phyloP scores from a whole-genome alignment of 1,284 basidiomycete species.

The Cryptococcus neoformans region DNA sequence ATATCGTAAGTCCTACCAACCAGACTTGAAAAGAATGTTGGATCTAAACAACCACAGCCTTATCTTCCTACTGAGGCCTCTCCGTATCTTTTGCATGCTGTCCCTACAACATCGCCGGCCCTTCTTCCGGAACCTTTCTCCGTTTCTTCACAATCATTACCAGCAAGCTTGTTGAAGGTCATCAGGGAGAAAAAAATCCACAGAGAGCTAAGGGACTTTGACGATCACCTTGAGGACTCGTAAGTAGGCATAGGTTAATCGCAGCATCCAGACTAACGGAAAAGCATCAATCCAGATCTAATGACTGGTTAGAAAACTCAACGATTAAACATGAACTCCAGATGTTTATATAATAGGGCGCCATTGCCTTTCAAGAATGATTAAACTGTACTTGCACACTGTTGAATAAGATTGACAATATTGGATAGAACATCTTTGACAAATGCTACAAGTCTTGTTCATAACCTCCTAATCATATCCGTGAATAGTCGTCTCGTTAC shows the following conservation, averaged over 20 bases:
- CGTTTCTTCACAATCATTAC: slow-evolving; percentile 12
- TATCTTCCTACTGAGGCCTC: not conserved
- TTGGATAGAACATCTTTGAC: too few relatives aligned
- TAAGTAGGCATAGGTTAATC: slow-evolving; percentile 20
- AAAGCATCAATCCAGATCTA: not conserved
- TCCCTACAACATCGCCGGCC: slow-evolving; percentile 2
- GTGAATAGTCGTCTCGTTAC: too few relatives aligned
- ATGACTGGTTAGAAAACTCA: slow-evolving; percentile 19
- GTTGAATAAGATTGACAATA: too few relatives aligned
- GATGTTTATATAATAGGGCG: slow-evolving; percentile 5
- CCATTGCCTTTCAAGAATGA: too few relatives aligned
- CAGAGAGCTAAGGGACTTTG: slow-evolving; percentile 39
- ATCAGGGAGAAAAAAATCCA: slow-evolving; percentile 30
- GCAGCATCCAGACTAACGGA: not conserved
- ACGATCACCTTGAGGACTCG: slow-evolving; percentile 48
- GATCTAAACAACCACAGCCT: not conserved
- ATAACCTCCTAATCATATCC: too few relatives aligned
- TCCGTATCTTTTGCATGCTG: not conserved
- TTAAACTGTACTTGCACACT: too few relatives aligned
- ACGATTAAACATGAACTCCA: slow-evolving; percentile 7
- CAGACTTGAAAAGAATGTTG: too few relatives aligned
- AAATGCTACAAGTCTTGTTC: too few relatives aligned
- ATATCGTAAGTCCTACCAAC: slow-evolving; percentile 22
- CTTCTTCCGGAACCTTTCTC: slow-evolving; percentile 9
- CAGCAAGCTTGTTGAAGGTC: slow-evolving; percentile 20